Evolutionary conservation across 192 early-diverging fungal genomes (phyloP), one percentile per base, ranked within the genome.

Genomic region (Linnemannia exigua): DNA sequence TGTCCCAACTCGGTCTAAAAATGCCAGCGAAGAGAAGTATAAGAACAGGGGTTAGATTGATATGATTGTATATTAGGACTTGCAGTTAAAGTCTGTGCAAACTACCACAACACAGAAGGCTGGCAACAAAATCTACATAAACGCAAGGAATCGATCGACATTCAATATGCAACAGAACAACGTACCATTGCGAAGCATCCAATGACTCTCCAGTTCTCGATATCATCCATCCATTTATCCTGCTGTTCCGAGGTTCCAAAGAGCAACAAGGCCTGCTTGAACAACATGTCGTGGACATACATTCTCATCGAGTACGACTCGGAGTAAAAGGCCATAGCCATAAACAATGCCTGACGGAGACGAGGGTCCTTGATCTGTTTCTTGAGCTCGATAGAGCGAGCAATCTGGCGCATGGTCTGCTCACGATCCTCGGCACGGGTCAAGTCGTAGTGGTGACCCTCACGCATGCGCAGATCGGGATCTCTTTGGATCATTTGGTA

Each of bases 131-230:
- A n/a, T n/a, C n/a, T n/a, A n/a, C n/a, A n/a, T n/a, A n/a, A n/a
- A n/a, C 11, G 28, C 1, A 31, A 15, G 58, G 2, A 31, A 63
- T n/a, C 12, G 11, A 15, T n/a, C n/a, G 28, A 16, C 8, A 72
- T 41, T 19, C 28, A n/a, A 22, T 44, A 41, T 22, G 31, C 12
- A 44, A 50, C 7, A 25, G 44, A 14, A 14, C 8, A 63, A 63
- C 63, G 31, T 92, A 93, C 91, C 92, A 94, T 93, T 7, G 92
- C 93, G 84, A 93, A 94, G 72, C 93, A 91, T 70, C 93, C 93
- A 72, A 93, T 74, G 16, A 93, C 80, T 70, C 89, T 82, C 80
- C 87, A 93, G 61, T 87, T 89, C 28, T 87, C 82, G 22, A 93
- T 87, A 66, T 92, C 89, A 22, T 88, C 88, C 48, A 91, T 82